Conservation (phyloP, 768 basidiomycete genomes). For the Mycena crocata region DNA sequence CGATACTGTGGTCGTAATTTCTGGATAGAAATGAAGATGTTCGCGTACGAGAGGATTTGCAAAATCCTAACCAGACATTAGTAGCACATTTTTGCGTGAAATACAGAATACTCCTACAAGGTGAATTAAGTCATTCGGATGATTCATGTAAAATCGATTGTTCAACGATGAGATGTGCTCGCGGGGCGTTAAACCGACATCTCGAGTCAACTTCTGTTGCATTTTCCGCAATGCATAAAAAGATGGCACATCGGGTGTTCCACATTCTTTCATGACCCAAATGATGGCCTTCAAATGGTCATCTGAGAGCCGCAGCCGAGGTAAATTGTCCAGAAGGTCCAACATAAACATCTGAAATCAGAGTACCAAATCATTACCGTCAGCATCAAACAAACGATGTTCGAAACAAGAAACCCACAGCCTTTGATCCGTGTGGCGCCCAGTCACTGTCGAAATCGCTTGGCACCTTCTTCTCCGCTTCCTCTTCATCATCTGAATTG, state of each 20-base stretch:
- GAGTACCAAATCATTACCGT: neutral
- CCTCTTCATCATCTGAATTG: slow-evolving; percentile 7
- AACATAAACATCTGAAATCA: slow-evolving; percentile 32
- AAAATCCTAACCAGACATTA: slow-evolving; percentile 36
- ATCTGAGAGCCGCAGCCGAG: slow-evolving; percentile 45
- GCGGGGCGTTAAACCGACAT: slow-evolving; percentile 27
- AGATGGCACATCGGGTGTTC: slow-evolving; percentile 44
- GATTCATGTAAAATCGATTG: slow-evolving; percentile 45
- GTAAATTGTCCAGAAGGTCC: slow-evolving; percentile 47
- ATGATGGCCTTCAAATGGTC: slow-evolving; percentile 45
- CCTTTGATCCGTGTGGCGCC: slow-evolving; percentile 12
- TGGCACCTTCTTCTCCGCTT: neutral
- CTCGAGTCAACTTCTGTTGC: slow-evolving; percentile 36
- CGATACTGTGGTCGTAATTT: slow-evolving; percentile 32
- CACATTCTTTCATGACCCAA: slow-evolving; percentile 46
- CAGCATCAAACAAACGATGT: too few species aligned
- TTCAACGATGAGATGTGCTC: slow-evolving; percentile 37
- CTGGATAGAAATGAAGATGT: too few species aligned
- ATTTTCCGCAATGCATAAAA: slow-evolving; percentile 39
- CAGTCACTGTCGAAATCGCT: neutral
- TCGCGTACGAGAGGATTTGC: slow-evolving; percentile 32
- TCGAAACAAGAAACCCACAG: too few species aligned
- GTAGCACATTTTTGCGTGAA: neutral
- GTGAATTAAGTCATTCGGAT: slow-evolving; percentile 24
- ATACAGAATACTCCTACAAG: slow-evolving; percentile 23